Evolutionary conservation across 2,329 filamentous ascomycete species (phyloP).

Genomic region (Magnaporthiopsis incrustans): DNA sequence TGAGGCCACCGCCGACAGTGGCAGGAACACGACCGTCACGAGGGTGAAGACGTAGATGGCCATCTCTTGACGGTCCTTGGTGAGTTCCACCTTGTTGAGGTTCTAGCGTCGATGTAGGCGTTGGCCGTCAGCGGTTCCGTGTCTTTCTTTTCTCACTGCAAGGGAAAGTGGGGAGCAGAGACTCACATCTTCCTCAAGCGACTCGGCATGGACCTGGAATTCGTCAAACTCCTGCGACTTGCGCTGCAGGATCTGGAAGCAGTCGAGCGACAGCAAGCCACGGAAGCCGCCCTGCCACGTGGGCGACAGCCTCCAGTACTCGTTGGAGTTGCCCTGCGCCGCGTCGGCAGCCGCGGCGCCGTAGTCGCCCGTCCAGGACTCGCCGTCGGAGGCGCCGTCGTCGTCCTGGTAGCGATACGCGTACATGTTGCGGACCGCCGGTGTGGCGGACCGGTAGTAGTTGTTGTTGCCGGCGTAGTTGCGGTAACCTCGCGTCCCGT

Average conservation of each 20-base stretch:
- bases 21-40: conserved; percentile 40
- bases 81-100: conserved; percentile 28
- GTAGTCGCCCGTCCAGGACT: background rate
- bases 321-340: background rate
- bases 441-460: background rate
- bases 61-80: conserved; percentile 36
- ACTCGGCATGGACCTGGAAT: conserved; percentile 17
- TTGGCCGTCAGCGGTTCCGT: background rate
- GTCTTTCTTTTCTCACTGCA: background rate
- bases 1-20: conserved; percentile 36
- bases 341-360: background rate
- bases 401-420: background rate
- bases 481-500: background rate
- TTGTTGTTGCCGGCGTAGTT: background rate
- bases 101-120: conserved; percentile 14
- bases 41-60: conserved; percentile 43
- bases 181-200: conserved; percentile 20
- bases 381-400: background rate
- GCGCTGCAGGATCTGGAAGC: conserved; percentile 27
- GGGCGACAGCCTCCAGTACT: conserved; percentile 21
- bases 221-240: conserved; percentile 22
- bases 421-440: background rate
- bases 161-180: background rate
- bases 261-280: conserved; percentile 31
- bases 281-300: conserved; percentile 29